Percentiles rank a stretch among this genome's conserved stretches.
These are phyloP conservation scores for Chlamydomonas sp. DNA, from an alignment of 139 green algal species.

Conservation along the genomic window DNA sequence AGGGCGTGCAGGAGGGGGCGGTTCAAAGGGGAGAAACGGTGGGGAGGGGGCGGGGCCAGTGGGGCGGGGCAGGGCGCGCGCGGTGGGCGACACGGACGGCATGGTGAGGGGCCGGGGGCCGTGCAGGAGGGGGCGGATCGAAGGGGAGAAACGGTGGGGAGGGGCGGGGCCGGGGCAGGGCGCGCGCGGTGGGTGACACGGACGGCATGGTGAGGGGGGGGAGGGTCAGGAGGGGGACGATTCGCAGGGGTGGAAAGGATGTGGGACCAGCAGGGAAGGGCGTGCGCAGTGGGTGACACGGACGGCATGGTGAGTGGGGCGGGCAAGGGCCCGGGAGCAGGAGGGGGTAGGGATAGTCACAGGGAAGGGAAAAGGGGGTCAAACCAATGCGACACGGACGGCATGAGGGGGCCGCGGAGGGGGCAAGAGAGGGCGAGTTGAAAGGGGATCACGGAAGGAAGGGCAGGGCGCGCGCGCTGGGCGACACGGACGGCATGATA, in stretches of 20 bases:
- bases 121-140: background rate
- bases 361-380: too few species aligned
- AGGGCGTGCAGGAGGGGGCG: too few species aligned
- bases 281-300: slow-evolving; percentile 85
- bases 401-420: too few species aligned
- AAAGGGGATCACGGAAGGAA: slow-evolving; percentile 64
- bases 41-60: background rate
- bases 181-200: slow-evolving; percentile 85
- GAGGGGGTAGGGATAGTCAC: too few species aligned
- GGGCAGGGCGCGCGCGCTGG: slow-evolving; percentile 85
- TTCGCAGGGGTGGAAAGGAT: background rate
- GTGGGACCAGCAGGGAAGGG: slow-evolving; percentile 56
- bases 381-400: too few species aligned
- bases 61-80: slow-evolving; percentile 84
- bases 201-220: slow-evolving; percentile 78
- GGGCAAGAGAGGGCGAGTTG: background rate
- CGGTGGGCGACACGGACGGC: slow-evolving; percentile 89
- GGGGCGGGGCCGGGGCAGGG: slow-evolving; percentile 56
- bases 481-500: slow-evolving; percentile 90
- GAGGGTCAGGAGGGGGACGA: background rate
- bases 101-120: slow-evolving; percentile 54
- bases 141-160: background rate
- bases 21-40: background rate
- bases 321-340: too few species aligned
- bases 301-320: slow-evolving; percentile 78